Evolutionary conservation across 345 rosid species (phyloP), one percentile per base, ranked within the genome.

Genomic region (Populus tremula): DNA sequence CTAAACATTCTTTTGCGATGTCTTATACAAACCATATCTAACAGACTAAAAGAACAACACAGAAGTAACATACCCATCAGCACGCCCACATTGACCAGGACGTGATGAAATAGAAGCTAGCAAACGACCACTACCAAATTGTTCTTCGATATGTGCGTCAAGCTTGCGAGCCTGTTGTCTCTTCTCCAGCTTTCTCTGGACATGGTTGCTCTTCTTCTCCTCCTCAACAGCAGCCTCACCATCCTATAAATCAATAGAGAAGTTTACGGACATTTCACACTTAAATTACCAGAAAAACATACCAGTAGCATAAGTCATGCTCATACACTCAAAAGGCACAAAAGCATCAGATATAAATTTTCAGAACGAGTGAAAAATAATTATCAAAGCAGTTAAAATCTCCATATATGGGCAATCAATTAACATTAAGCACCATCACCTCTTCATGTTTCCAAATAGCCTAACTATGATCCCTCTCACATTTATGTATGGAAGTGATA

Each of bases 1-100:
- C n/a, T n/a, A n/a, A n/a, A 1, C 23, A 47, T 47, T 45, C 4
- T 27, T 18, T 18, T 0, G 39, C 33, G 25, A 47, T 23, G 53
- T 17, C 59, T 50, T 20, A 1, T 1, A 33, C 31, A 23, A 16
- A 29, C 17, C 12, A 12, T 20, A 17, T 7, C 23, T 21, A 23
- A 23, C 1, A 59, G 33, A 11, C 7, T 25, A 3, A 41, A 5
- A 17, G 20, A 8, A 68, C 2, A 54, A 14, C 39, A 29, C 39
- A 29, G 4, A 54, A 49, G 11, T 67, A 17, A 61, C 78, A 74
- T 79, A 79, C 82, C 82, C 82, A 25, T 79, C 82, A 62, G 78
- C 78, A 23, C 82, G 82, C 5, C 82, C 82, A 36, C 78, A 79
- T 27, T 79, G 82, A 13, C 82, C 82, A 62, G 82, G 82, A 8